Conservation (phyloP, 192 early-diverging fungal species). For the Phycomyces nitens region DNA sequence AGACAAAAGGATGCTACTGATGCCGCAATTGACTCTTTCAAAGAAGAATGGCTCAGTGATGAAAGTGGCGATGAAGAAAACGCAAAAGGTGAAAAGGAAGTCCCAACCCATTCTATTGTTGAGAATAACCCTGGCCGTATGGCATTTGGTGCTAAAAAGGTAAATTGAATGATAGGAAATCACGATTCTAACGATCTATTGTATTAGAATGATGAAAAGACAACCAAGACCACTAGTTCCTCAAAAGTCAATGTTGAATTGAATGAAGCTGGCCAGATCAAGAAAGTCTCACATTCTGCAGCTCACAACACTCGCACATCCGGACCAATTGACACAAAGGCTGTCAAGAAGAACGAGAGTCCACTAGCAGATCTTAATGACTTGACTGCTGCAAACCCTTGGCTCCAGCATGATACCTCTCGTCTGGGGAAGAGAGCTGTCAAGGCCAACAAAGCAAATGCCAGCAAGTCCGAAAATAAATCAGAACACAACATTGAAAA, state of each 20-base stretch:
- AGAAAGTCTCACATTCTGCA: constrained; percentile 48
- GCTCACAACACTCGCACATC: constrained; percentile 53
- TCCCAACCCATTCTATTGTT: constrained; percentile 33
- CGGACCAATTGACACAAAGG: constrained; percentile 50
- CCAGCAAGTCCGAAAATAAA: constrained; percentile 52
- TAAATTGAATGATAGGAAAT: constrained; percentile 2
- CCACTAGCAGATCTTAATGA: constrained; percentile 24
- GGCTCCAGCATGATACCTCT: constrained; percentile 61
- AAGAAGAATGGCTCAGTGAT: constrained; percentile 43
- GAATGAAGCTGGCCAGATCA: constrained; percentile 48
- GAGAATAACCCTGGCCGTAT: constrained; percentile 58
- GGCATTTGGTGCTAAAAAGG: constrained; percentile 48
- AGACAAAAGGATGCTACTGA: constrained; percentile 47
- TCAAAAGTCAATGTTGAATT: constrained; percentile 38
- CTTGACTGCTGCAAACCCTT: constrained; percentile 65
- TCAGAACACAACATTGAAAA: constrained; percentile 64
- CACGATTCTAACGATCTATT: background rate
- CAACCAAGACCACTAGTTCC: background rate
- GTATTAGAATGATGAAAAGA: constrained; percentile 9
- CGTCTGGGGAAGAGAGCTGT: constrained; percentile 48
- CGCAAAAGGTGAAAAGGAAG: constrained; percentile 16
- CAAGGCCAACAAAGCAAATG: constrained; percentile 48
- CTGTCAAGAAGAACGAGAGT: constrained; percentile 23
- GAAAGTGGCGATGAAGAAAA: constrained; percentile 35
- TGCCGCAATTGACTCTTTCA: constrained; percentile 41